Evolutionary conservation across 768 basidiomycete species (phyloP), one percentile per base, ranked within the genome.

Genomic region (Termitomyces sp.): DNA sequence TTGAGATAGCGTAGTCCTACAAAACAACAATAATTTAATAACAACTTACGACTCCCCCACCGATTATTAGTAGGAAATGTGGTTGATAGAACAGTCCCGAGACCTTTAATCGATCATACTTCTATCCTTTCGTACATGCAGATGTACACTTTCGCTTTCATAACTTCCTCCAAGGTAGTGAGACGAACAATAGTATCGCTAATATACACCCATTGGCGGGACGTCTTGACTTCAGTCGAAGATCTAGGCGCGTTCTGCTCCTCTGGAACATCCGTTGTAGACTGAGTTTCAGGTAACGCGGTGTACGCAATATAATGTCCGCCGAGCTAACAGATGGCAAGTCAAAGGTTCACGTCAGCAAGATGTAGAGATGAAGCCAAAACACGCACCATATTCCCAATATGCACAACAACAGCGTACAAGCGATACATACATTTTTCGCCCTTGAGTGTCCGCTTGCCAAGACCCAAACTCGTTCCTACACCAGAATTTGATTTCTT

Each of bases 271-370:
- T 53, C 44, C 10, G 26, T 30, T 33, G 58, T 20, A 35, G 69
- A 64, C 0, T 65, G 54, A 4, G 68, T 60, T 57, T 72, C 71
- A 26, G 87, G 88, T 22, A 92, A 79, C 1, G 90, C 89, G 7
- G 86, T 86, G 67, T 93, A 93, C 7, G 92, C 87, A 48, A 94
- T 77, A 66, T 96, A 96, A 68, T 96, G 94, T 0, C 94, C 94
- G 24, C 92, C 90, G 45, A 93, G 80, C 90, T 92, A 60, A 33
- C 8, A 58, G 53, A 54, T 40, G 64, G 53, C 10, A 54, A 33
- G 30, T 62, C 30, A 61, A 35, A 54, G 40, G 33, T 58, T 57
- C 44, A 44, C 18, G 64, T 36, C 43, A 62, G 52, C 43, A 44
- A 50, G 28, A 38, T 60, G 16, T 24, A 48, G 45, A 16, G 38